Evolutionary conservation across 805 yeast species (phyloP), one percentile per base, ranked within the genome.

Genomic region (Brettanomyces anomalus): DNA sequence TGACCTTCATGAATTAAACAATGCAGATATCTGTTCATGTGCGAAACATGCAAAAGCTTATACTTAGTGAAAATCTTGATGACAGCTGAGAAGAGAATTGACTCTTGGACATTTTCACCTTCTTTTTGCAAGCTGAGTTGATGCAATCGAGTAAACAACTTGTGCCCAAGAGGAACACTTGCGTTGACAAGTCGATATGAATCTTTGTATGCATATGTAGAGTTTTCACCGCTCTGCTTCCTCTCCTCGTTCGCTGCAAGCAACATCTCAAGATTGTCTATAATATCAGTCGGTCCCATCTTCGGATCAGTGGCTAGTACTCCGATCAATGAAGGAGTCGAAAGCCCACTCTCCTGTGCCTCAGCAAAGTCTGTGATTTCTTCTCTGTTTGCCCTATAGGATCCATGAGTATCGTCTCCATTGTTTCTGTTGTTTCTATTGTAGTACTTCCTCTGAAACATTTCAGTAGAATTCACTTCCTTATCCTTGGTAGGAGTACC

Each of bases 41-140:
- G 65, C 11, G 57, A 47, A n/a, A 46, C 51, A 42, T 57, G 56
- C n/a, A 56, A 39, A 3, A 56, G n/a, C 13, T 49, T 40, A 34
- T 44, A 36, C 1, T 51, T 45, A 21, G 44, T 34, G 20, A 60
- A 42, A 8, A 54, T 37, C 3, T 43, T 41, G 15, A 58, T 41
- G 11, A 61, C 21, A 32, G 48, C 54, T 31, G 49, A 47, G 38
- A 41, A 54, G 7, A 57, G 42, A 15, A 54, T 40, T 5, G 60
- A 55, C 39, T 49, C 47, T 13, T 52, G 47, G 20, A 56, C 55
- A 5, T 39, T 37, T 2, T 40, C 46, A 43, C 48, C 46, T 4
- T 24, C 24, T 6, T 18, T 17, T 13, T 15, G 30, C 19, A 6
- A 16, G 36, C 33, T 40, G 18, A 40, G 28, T 10, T 34, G n/a